A percentile compares a stretch with the other conserved stretches of the same genome.
Evolutionary conservation across 495 filamentous ascomycete genomes (phyloP).

Genomic region (Neurospora pannonica): DNA sequence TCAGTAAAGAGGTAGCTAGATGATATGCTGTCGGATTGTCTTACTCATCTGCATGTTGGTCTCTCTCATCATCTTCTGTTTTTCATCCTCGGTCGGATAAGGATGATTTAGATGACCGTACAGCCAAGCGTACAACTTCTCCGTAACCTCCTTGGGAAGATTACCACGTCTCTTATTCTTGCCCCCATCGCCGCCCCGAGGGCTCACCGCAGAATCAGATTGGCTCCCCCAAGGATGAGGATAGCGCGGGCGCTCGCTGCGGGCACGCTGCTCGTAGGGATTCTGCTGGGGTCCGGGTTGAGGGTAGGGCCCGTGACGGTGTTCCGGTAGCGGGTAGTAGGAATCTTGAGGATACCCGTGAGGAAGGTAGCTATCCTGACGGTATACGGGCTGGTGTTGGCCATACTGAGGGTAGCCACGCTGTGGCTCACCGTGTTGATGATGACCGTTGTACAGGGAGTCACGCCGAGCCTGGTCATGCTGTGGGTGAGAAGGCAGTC

Average conservation of each 20-base stretch:
- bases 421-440: neutral
- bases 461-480: no score
- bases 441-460: neutral
- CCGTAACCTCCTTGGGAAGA: constrained; percentile 75
- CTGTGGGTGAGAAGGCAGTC: no score
- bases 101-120: constrained; percentile 66
- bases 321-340: neutral
- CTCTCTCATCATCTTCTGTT: constrained; percentile 65
- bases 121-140: constrained; percentile 76
- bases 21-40: constrained; percentile 15
- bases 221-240: neutral
- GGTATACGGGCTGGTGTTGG: neutral
- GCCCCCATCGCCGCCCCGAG: neutral
- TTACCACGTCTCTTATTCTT: constrained; percentile 54
- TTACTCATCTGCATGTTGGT: constrained; percentile 76
- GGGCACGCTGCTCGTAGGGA: neutral
- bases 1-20: constrained; percentile 3
- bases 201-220: neutral
- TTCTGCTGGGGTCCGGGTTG: neutral
- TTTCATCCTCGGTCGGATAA: constrained; percentile 86
- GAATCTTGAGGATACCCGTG: neutral
- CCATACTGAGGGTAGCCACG: neutral
- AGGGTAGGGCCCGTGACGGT: neutral
- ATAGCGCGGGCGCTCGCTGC: neutral
- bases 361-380: neutral